phyloP scores from a whole-genome alignment of 1,139 yeast genomes.

The Scheffersomyces parashehatae region DNA sequence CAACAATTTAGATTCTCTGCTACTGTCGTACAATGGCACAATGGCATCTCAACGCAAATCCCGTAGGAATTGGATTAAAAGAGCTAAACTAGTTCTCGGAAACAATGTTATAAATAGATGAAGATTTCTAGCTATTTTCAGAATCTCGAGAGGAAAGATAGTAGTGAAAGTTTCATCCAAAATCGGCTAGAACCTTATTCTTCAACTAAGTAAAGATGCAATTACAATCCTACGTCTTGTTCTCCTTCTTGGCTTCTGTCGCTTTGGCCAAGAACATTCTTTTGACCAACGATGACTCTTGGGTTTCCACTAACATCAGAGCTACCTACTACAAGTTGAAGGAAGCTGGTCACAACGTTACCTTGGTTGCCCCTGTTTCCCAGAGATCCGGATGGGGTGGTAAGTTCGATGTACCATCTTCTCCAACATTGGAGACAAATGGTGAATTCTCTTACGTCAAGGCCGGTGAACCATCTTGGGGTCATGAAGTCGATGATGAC shows the following conservation, averaged over 20 bases:
- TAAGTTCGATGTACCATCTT: constrained; percentile 47
- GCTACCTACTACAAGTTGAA: constrained; percentile 57
- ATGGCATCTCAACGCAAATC: too few species aligned
- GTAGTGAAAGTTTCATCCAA: too few species aligned
- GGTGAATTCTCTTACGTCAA: constrained; percentile 45
- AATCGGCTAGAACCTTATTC: too few species aligned
- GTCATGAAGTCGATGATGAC: constrained; percentile 42
- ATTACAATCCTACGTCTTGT: constrained; percentile 8
- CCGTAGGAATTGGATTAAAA: too few species aligned
- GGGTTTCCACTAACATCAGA: constrained; percentile 60
- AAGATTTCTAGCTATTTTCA: too few species aligned
- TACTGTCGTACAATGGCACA: too few species aligned
- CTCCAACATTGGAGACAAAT: constrained; percentile 39
- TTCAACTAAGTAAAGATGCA: constrained; percentile 9
- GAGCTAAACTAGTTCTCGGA: too few species aligned
- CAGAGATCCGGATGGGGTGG: constrained; percentile 66
- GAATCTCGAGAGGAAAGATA: too few species aligned
- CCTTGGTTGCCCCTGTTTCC: constrained; percentile 56
- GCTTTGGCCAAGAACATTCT: constrained; percentile 47
- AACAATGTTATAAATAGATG: too few species aligned
- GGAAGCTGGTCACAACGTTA: constrained; percentile 55
- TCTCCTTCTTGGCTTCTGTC: constrained; percentile 12
- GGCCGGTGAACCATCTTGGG: constrained; percentile 50
- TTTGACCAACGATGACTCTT: constrained; percentile 61
- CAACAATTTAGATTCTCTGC: too few species aligned